These are phyloP conservation scores for Lecanicillium sp. DNA, from an alignment of 2,329 filamentous ascomycete genomes.

Conservation along the genomic window DNA sequence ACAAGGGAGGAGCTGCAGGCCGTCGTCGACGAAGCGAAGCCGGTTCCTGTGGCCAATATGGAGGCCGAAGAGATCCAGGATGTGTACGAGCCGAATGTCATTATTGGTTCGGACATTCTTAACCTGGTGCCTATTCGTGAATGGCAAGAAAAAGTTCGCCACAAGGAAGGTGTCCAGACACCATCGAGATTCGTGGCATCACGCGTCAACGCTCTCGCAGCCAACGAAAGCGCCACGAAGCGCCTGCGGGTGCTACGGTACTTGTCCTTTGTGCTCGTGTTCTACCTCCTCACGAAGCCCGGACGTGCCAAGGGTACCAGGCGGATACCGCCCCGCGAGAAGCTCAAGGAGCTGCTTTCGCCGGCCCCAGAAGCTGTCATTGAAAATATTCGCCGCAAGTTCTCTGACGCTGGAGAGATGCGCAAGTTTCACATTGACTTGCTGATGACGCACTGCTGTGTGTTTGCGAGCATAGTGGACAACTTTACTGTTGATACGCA, in stretches of 20 bases:
- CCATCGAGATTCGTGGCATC: conserved; percentile 58
- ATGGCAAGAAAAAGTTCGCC: conserved; percentile 62
- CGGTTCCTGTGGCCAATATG: conserved; percentile 63
- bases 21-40: conserved; percentile 59
- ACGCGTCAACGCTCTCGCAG: conserved; percentile 47
- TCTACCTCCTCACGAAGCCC: conserved; percentile 40
- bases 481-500: conserved; percentile 66
- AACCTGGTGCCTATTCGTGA: conserved; percentile 61
- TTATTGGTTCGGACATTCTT: conserved; percentile 63
- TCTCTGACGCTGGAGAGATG: conserved; percentile 56
- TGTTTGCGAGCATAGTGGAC: conserved; percentile 63
- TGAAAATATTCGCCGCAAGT: conserved; percentile 61
- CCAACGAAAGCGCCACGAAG: conserved; percentile 43
- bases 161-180: conserved; percentile 47
- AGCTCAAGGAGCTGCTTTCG: conserved; percentile 49
- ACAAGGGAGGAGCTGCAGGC: conserved; percentile 58
- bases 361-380: conserved; percentile 55
- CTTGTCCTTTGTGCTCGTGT: conserved; percentile 47
- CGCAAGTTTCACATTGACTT: conserved; percentile 66
- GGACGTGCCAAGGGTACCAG: conserved; percentile 39
- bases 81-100: conserved; percentile 59
- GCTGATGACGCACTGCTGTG: conserved; percentile 65
- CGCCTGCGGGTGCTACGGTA: conserved; percentile 55
- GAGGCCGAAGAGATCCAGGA: conserved; percentile 60
- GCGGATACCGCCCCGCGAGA: conserved; percentile 52